These are phyloP conservation scores for Cicer cuneatum DNA, from an alignment of 306 rosid species.

Conservation along the genomic window DNA sequence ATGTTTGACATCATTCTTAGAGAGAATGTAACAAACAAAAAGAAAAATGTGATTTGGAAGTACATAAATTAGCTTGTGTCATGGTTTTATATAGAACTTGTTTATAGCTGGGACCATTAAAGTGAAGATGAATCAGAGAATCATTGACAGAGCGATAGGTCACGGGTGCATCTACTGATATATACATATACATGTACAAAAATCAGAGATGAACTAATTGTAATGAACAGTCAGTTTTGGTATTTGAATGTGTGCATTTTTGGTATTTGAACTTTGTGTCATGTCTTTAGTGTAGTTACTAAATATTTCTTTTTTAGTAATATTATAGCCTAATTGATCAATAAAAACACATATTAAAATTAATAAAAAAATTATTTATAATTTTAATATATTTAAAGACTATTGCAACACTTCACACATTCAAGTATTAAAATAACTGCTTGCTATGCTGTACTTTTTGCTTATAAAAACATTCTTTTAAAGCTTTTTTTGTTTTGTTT, in stretches of 20 bases:
- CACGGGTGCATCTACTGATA: conserved; percentile 77
- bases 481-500: background rate
- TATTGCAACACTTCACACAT: too few species aligned
- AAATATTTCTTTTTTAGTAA: too few species aligned
- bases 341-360: too few species aligned
- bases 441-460: conserved; percentile 36
- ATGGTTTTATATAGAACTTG: conserved; percentile 44
- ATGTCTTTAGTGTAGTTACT: too few species aligned
- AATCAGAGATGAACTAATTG: too few species aligned
- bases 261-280: too few species aligned
- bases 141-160: conserved; percentile 56
- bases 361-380: too few species aligned
- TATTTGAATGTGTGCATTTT: too few species aligned
- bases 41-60: conserved; percentile 18
- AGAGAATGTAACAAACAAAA: conserved; percentile 43
- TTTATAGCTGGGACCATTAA: conserved; percentile 51
- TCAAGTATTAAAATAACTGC: too few species aligned
- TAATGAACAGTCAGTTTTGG: too few species aligned
- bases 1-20: conserved; percentile 59
- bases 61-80: conserved; percentile 29
- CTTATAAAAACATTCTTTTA: conserved; percentile 49
- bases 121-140: conserved; percentile 66
- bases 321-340: too few species aligned
- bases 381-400: too few species aligned
- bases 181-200: conserved; percentile 39